These are phyloP conservation scores for Geoglossum cookeanum DNA, from an alignment of 2,329 filamentous ascomycete genomes.

Conservation along the genomic window DNA sequence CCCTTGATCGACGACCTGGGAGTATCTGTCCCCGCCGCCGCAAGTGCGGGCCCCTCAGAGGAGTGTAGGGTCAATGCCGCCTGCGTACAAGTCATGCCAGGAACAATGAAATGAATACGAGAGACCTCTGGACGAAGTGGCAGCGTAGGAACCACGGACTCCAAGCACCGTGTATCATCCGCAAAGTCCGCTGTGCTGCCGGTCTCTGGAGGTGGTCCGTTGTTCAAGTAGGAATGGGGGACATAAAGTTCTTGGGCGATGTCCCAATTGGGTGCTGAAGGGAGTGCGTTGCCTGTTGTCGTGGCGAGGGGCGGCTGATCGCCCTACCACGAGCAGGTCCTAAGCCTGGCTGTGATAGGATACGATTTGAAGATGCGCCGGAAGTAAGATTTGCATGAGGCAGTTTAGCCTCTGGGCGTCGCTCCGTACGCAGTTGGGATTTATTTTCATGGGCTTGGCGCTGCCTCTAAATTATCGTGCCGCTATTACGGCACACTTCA, in stretches of 20 bases:
- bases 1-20: background rate
- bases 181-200: background rate
- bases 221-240: background rate
- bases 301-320: background rate
- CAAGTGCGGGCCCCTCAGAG: constrained; percentile 7
- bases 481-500: background rate
- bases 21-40: background rate
- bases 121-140: background rate
- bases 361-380: background rate
- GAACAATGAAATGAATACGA: background rate
- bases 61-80: constrained; percentile 23
- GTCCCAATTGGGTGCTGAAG: background rate
- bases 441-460: too few species aligned
- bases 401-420: too few species aligned
- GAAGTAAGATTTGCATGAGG: background rate
- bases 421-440: too few species aligned
- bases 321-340: background rate
- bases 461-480: background rate
- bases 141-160: background rate
- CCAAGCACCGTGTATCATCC: background rate
- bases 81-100: constrained; percentile 21
- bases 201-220: background rate
- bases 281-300: background rate
- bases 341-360: background rate
- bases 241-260: background rate